Evolutionary conservation across 176 grass and related monocot species (phyloP), one percentile per base, ranked within the genome.

Genomic region (Eleusine indica): DNA sequence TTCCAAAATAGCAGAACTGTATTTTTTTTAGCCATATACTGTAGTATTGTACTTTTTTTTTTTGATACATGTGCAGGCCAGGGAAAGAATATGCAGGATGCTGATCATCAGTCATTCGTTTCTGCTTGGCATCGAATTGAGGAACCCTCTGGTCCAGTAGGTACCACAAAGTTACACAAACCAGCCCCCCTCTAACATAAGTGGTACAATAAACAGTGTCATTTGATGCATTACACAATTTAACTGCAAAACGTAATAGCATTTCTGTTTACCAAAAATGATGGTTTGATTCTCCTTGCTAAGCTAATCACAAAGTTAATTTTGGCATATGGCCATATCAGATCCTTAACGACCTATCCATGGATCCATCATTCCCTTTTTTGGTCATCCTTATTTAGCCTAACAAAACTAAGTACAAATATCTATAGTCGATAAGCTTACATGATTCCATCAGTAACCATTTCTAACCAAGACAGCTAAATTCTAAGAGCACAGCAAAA

Each of bases 371-470:
- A 48, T 21, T 66, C 56, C 80, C 51, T 18, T 82, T 46, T 42
- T 46, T 46, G 53, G 53, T 75, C 41, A 80, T 40, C 30, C 47
- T 12, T 46, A 44, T 48, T 70, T 60, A 28, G 70, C 47, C 30
- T 17, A 66, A 38, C 28, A 4, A 0, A 0, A n/a, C 47, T 38
- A 74, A 42, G 30, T 47, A 47, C 13, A 74, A 2, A 67, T 44
- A 54, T 43, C 1, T 18, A 75, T 32, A 48, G 3, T 68, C 77
- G 37, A 7, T 38, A 13, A 68, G 40, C 5, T 60, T 49, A 14
- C 63, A 87, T 57, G 40, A 3, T 60, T 49, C 19, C 63, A 87
- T 57, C 14, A n/a, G 47, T 40, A 49, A 46, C 15, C 14, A 48
- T 6, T 44, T 51, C 72, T 83, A 73, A 13, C 1, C 13, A 79